Conservation (phyloP, 2,329 filamentous ascomycete genomes). For the Sarocladium oryzae region DNA sequence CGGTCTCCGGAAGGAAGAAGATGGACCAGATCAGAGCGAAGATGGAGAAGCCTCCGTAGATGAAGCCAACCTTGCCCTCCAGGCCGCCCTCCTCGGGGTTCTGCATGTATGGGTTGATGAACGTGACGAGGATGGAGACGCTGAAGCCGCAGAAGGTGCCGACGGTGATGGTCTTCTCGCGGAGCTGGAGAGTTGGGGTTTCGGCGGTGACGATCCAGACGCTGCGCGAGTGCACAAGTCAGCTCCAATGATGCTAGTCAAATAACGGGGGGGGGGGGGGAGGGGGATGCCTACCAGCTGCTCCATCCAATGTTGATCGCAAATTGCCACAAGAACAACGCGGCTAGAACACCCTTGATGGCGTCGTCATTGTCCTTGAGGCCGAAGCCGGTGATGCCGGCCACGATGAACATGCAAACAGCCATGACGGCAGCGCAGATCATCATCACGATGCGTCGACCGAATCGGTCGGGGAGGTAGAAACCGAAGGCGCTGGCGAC, state of each 20-base stretch:
- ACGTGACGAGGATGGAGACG: slow-evolving; percentile 12
- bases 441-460: slow-evolving; percentile 13
- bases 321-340: not conserved
- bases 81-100: slow-evolving; percentile 12
- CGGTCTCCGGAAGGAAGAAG: slow-evolving; percentile 16
- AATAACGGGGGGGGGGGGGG: too few species aligned
- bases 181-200: slow-evolving; percentile 12
- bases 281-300: not conserved
- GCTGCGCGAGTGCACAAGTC: not conserved
- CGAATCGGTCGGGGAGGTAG: slow-evolving; percentile 11
- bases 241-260: not conserved
- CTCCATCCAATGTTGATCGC: slow-evolving; percentile 1
- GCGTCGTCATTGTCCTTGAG: not conserved
- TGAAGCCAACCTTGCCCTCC: slow-evolving; percentile 15
- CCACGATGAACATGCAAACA: slow-evolving; percentile 9
- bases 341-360: not conserved
- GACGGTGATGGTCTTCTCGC: slow-evolving; percentile 13
- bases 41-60: slow-evolving; percentile 17
- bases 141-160: slow-evolving; percentile 12
- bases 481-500: not conserved
- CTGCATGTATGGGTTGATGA: slow-evolving; percentile 15
- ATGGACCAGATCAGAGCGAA: slow-evolving; percentile 13
- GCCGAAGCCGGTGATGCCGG: not conserved
- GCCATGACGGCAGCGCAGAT: slow-evolving; percentile 12
- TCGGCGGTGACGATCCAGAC: slow-evolving; percentile 10